Percentiles rank a stretch among this genome's conserved stretches.
Evolutionary conservation across 805 yeast genomes (phyloP).

Genomic region (Teunomyces pallodes): DNA sequence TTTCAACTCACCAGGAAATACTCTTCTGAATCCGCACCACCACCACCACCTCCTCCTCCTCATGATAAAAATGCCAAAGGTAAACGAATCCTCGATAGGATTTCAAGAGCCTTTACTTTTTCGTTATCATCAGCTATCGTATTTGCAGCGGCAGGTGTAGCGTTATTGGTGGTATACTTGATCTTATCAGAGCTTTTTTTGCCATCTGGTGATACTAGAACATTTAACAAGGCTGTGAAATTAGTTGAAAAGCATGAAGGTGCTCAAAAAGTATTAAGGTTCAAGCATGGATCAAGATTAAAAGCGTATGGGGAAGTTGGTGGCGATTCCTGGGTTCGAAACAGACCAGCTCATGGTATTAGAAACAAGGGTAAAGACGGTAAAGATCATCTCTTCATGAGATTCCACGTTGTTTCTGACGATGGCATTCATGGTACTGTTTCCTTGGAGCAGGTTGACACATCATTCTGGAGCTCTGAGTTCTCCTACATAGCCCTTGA

Average conservation of each 20-base stretch:
- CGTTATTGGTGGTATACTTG: slow-evolving; percentile 67
- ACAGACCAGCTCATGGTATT: slow-evolving; percentile 74
- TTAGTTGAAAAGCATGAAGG: slow-evolving; percentile 66
- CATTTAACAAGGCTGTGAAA: slow-evolving; percentile 83
- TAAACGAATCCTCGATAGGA: slow-evolving; percentile 40
- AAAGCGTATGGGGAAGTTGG: slow-evolving; percentile 80
- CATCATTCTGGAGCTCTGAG: slow-evolving; percentile 61
- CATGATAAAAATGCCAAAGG: slow-evolving; percentile 40
- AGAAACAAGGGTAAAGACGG: slow-evolving; percentile 72
- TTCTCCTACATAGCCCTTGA: slow-evolving; percentile 74
- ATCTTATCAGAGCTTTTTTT: slow-evolving; percentile 76
- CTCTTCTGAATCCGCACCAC: slow-evolving; percentile 18
- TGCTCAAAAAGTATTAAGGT: slow-evolving; percentile 57
- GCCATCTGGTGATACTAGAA: slow-evolving; percentile 89
- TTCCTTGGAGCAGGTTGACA: slow-evolving; percentile 76
- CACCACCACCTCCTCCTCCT: slow-evolving; percentile 40
- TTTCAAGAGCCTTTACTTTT: slow-evolving; percentile 60
- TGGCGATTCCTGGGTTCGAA: slow-evolving; percentile 80
- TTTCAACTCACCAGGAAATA: background rate
- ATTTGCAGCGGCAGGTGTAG: slow-evolving; percentile 65
- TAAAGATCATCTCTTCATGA: slow-evolving; percentile 76
- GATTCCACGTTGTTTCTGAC: slow-evolving; percentile 79
- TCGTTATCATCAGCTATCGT: slow-evolving; percentile 61
- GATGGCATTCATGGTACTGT: slow-evolving; percentile 63
- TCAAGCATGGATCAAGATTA: slow-evolving; percentile 55